A percentile compares a stretch with the other conserved stretches of the same genome.
phyloP scores from a whole-genome alignment of 805 yeast species.

The Candida boidinii region DNA sequence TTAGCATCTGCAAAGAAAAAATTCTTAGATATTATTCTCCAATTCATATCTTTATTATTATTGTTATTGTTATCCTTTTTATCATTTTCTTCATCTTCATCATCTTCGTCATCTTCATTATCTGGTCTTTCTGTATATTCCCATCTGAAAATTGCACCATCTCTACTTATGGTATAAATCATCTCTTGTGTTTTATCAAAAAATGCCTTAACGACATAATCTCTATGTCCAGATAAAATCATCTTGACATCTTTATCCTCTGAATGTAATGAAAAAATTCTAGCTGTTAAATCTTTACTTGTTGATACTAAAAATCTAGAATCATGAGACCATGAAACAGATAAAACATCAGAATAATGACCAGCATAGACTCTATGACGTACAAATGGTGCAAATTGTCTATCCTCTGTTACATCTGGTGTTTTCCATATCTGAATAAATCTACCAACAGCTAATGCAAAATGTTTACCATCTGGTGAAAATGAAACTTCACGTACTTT shows the following conservation, averaged over 20 bases:
- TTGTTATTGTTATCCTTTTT: too few relatives aligned
- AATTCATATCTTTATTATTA: constrained; percentile 45
- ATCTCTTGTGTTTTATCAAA: constrained; percentile 83
- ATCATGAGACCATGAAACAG: constrained; percentile 84
- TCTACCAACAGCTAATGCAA: constrained; percentile 79
- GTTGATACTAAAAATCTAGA: constrained; percentile 81
- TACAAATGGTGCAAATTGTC: constrained; percentile 94
- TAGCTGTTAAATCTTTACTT: constrained; percentile 83
- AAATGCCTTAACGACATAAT: constrained; percentile 78
- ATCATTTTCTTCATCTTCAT: constrained; percentile 29
- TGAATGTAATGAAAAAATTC: constrained; percentile 68
- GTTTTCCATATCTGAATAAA: constrained; percentile 91
- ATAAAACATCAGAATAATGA: constrained; percentile 73
- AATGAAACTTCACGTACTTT: constrained; percentile 67
- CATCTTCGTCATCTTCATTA: constrained; percentile 36
- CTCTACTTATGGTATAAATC: constrained; percentile 86
- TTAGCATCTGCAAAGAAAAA: constrained; percentile 65
- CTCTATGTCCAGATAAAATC: constrained; percentile 89
- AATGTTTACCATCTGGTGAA: constrained; percentile 80
- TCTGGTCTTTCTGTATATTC: constrained; percentile 59
- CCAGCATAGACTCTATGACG: constrained; percentile 89
- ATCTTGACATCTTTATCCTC: constrained; percentile 71
- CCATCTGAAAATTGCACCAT: constrained; percentile 93
- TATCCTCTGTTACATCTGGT: constrained; percentile 69
- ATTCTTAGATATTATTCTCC: constrained; percentile 79